These are phyloP conservation scores for sweet orange (Citrus sinensis) DNA, from an alignment of 345 rosid species.

Conservation along the genomic window DNA sequence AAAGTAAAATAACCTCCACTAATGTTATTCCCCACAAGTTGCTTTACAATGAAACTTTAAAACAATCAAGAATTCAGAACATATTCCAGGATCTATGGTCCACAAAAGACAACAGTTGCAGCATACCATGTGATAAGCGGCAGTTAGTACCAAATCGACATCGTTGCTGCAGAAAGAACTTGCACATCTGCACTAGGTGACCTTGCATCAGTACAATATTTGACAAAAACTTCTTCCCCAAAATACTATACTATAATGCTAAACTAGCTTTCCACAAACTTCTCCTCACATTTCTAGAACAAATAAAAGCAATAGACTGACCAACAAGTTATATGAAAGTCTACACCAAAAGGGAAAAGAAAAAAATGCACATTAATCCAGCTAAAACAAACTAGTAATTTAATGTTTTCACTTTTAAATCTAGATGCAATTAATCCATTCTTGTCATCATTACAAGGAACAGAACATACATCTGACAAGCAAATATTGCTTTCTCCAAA, in stretches of 20 bases:
- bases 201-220: conserved; percentile 47
- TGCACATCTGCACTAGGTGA: conserved; percentile 87
- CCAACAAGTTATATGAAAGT: background rate
- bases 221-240: conserved; percentile 2
- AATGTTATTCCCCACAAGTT: background rate
- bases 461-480: background rate
- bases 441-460: background rate
- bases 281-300: background rate
- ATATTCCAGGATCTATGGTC: conserved; percentile 6
- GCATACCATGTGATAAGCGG: conserved; percentile 94
- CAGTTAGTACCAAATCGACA: conserved; percentile 93
- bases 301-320: background rate
- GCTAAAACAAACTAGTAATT: background rate
- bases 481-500: background rate
- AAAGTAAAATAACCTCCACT: background rate
- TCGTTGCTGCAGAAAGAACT: conserved; percentile 92
- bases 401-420: background rate
- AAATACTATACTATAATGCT: background rate
- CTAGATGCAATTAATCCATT: background rate
- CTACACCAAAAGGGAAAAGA: background rate
- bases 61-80: background rate
- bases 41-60: conserved; percentile 4
- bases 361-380: too few relatives aligned
- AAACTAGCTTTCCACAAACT: background rate
- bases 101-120: conserved; percentile 18